Evolutionary conservation across 2,329 filamentous ascomycete species (phyloP).

Genomic region (Metarhizium sp.): DNA sequence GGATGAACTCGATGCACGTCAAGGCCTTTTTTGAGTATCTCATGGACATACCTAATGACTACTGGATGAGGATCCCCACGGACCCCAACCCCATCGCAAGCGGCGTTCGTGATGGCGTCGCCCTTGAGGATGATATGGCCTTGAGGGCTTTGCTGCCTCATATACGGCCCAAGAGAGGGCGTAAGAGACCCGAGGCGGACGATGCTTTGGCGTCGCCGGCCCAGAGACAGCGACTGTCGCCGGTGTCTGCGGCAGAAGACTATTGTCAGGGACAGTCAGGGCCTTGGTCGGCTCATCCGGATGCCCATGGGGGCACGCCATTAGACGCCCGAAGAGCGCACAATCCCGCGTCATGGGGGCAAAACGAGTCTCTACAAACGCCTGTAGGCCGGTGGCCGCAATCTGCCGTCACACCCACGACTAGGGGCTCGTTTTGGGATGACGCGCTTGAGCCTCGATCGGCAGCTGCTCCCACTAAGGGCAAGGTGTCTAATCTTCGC

Average conservation of each 20-base stretch:
- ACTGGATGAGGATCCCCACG: conserved; percentile 68
- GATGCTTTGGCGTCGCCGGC: conserved; percentile 38
- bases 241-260: conserved; percentile 32
- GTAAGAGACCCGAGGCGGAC: conserved; percentile 55
- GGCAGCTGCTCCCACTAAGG: conserved; percentile 59
- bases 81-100: conserved; percentile 53
- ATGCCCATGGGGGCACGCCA: conserved; percentile 9
- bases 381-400: conserved; percentile 64
- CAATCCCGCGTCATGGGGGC: conserved; percentile 12
- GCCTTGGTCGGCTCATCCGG: conserved; percentile 38
- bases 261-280: conserved; percentile 24
- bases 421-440: conserved; percentile 43
- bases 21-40: conserved; percentile 93
- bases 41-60: conserved; percentile 65
- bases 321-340: conserved; percentile 16
- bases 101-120: conserved; percentile 68
- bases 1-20: conserved; percentile 95
- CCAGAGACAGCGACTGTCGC: conserved; percentile 55
- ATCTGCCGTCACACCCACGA: conserved; percentile 64
- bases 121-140: conserved; percentile 80
- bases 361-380: conserved; percentile 48
- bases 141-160: conserved; percentile 76
- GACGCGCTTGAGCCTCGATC: conserved; percentile 58
- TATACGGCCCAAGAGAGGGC: conserved; percentile 52
- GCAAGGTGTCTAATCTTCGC: conserved; percentile 36